A percentile compares a stretch with the other conserved stretches of the same genome.
Conservation (phyloP, 305 asterid species). For the Striga hermonthica region DNA sequence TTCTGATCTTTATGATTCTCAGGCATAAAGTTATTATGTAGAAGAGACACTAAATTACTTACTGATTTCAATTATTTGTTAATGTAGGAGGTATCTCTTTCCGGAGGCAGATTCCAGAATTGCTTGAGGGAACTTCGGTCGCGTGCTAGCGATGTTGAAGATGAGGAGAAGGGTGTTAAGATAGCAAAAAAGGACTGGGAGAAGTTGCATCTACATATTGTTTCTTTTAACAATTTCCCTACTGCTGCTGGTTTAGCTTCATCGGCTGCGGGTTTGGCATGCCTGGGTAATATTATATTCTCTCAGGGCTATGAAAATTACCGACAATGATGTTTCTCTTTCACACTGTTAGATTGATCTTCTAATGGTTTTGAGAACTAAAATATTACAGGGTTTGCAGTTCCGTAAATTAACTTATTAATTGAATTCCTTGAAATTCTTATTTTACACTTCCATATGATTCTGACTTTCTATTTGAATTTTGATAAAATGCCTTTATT, state of each 20-base stretch:
- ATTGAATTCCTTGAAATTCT: background rate
- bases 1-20: slow-evolving; percentile 17
- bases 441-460: no score
- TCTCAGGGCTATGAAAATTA: background rate
- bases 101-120: slow-evolving; percentile 82
- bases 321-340: background rate
- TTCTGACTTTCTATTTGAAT: no score
- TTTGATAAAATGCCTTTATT: no score
- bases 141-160: slow-evolving; percentile 83
- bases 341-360: slow-evolving; percentile 13
- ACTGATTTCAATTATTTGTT: slow-evolving; percentile 28
- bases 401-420: slow-evolving; percentile 14
- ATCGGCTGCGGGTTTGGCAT: slow-evolving; percentile 98
- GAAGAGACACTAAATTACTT: slow-evolving; percentile 15
- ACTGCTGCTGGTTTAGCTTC: slow-evolving; percentile 99
- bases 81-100: slow-evolving; percentile 82
- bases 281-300: slow-evolving; percentile 64
- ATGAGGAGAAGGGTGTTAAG: slow-evolving; percentile 78
- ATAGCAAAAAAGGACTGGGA: slow-evolving; percentile 82
- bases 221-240: slow-evolving; percentile 88
- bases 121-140: slow-evolving; percentile 90
- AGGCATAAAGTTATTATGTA: slow-evolving; percentile 12
- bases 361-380: background rate
- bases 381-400: slow-evolving; percentile 17
- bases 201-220: slow-evolving; percentile 75